phyloP scores from a whole-genome alignment of 176 grass and related monocot genomes.

The Rhynchospora breviuscula region DNA sequence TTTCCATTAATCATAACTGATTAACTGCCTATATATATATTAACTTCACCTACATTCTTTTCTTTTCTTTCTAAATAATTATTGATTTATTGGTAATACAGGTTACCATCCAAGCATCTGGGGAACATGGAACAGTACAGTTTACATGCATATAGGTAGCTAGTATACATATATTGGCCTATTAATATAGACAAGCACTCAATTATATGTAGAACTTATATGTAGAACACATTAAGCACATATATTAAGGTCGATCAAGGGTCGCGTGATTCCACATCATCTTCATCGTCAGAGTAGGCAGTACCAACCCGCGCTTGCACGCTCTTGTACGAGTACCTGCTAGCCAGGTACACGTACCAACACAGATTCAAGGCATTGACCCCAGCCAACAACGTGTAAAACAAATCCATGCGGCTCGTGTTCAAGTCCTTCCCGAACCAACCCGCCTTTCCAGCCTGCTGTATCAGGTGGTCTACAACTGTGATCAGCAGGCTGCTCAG shows the following conservation, averaged over 20 bases:
- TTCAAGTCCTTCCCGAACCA: conserved; percentile 75
- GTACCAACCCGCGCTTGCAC: conserved; percentile 37
- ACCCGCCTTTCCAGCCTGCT: background rate
- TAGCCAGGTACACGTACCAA: conserved; percentile 41
- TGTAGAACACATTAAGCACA: background rate
- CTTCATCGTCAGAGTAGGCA: conserved; percentile 23
- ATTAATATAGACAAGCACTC: background rate
- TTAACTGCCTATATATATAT: too few relatives aligned
- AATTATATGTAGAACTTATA: background rate
- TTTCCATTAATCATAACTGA: too few relatives aligned
- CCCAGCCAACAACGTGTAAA: conserved; percentile 53
- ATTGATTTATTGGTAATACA: too few relatives aligned
- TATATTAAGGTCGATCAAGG: background rate
- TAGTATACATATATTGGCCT: too few relatives aligned
- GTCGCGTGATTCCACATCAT: background rate
- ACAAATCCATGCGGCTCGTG: conserved; percentile 61
- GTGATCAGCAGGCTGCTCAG: conserved; percentile 59
- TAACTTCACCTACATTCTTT: too few relatives aligned
- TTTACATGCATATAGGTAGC: too few relatives aligned
- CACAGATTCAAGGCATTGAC: conserved; percentile 39
- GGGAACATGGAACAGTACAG: too few relatives aligned
- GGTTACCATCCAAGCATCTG: too few relatives aligned
- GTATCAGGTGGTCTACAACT: conserved; percentile 34
- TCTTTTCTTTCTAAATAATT: too few relatives aligned
- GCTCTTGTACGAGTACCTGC: conserved; percentile 66